phyloP scores from a whole-genome alignment of 306 rosid species.

The Oemleria cerasiformis region DNA sequence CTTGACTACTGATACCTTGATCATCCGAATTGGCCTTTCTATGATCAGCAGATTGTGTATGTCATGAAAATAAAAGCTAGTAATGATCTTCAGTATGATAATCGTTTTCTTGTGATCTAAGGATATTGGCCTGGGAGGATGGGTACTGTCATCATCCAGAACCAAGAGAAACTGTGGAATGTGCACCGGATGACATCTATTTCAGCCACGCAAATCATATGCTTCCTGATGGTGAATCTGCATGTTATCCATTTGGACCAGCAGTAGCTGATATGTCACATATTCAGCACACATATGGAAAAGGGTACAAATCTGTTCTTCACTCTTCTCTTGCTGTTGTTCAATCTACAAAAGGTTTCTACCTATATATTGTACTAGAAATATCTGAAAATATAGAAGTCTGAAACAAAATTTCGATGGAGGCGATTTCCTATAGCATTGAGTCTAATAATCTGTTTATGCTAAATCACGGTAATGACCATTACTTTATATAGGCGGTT shows the following conservation, averaged over 20 bases:
- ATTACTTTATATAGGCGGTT: not conserved
- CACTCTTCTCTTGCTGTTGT: constrained; percentile 6
- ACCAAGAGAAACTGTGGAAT: constrained; percentile 35
- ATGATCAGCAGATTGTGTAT: not conserved
- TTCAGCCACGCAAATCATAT: constrained; percentile 26
- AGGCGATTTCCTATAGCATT: constrained; percentile 26
- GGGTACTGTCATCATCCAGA: constrained; percentile 50
- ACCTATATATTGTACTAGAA: not conserved
- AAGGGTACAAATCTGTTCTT: constrained; percentile 57
- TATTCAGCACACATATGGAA: constrained; percentile 59
- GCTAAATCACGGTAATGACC: constrained; percentile 6
- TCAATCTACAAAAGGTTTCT: not conserved
- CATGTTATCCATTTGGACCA: constrained; percentile 41
- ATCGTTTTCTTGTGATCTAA: constrained; percentile 28
- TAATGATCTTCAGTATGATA: constrained; percentile 24
- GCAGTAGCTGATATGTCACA: constrained; percentile 61
- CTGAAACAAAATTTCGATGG: not conserved
- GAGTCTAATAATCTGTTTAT: constrained; percentile 13
- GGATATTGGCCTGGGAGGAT: constrained; percentile 88
- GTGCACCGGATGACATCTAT: constrained; percentile 31
- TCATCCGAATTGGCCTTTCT: not conserved
- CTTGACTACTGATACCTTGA: too few species aligned
- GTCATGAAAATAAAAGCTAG: constrained; percentile 13
- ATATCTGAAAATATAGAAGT: not conserved
- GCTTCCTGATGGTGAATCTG: constrained; percentile 27